A percentile compares a stretch with the other conserved stretches of the same genome.
Conservation (phyloP, 495 filamentous ascomycete species). For the Annulohypoxylon maeteangense region DNA sequence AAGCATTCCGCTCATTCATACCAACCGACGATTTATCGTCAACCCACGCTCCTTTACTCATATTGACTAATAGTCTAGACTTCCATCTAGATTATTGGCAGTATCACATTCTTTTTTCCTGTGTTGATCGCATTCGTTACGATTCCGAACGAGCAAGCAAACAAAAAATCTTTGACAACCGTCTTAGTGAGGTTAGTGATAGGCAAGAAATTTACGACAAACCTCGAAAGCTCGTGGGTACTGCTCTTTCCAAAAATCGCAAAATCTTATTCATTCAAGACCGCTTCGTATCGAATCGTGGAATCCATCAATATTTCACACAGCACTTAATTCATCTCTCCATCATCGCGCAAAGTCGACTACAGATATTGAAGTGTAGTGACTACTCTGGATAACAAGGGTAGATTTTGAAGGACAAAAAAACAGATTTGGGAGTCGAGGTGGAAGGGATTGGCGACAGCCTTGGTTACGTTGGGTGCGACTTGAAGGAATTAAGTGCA, state of each 20-base stretch:
- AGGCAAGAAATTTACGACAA: constrained; percentile 11
- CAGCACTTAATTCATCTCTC: constrained; percentile 1
- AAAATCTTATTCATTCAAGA: neutral
- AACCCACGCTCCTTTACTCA: constrained; percentile 33
- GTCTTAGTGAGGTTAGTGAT: constrained; percentile 26
- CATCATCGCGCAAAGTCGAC: constrained; percentile 7
- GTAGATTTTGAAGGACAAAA: constrained; percentile 13
- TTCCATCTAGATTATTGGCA: constrained; percentile 36
- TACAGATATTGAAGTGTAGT: neutral
- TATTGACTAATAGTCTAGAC: constrained; percentile 30
- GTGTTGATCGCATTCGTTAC: constrained; percentile 53
- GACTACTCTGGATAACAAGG: constrained; percentile 26
- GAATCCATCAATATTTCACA: neutral
- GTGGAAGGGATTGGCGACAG: constrained; percentile 22
- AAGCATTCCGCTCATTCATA: constrained; percentile 41
- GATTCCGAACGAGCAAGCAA: constrained; percentile 31
- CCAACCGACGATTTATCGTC: constrained; percentile 23
- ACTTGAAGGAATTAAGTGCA: constrained; percentile 9
- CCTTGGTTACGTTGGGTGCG: constrained; percentile 14
- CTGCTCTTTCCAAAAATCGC: neutral
- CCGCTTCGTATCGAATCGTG: constrained; percentile 14
- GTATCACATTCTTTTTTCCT: constrained; percentile 43
- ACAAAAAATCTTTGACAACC: constrained; percentile 21
- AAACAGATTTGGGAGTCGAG: constrained; percentile 8
- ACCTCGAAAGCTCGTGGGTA: neutral